These are phyloP conservation scores for Boletus vermiculosoides DNA, from an alignment of 768 basidiomycete species.

Conservation along the genomic window DNA sequence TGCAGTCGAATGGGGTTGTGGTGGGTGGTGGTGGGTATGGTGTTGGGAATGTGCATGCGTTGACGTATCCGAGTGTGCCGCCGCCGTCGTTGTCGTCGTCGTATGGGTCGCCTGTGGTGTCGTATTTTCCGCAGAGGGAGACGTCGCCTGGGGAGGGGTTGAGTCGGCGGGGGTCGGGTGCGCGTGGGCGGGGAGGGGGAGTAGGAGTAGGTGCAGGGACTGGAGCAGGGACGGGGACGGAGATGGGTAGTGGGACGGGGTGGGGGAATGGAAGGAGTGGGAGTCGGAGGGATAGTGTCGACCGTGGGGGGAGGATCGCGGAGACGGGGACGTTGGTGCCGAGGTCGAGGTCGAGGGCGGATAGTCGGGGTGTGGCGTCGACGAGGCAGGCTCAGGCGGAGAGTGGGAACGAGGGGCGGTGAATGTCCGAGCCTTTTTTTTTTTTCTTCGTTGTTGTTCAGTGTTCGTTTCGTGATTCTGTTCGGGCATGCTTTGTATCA, in stretches of 20 bases:
- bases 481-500: too few species aligned
- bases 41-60: constrained; percentile 34
- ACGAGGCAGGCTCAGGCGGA: constrained; percentile 20
- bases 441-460: too few species aligned
- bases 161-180: constrained; percentile 53
- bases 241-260: not conserved
- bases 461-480: too few species aligned
- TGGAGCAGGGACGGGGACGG: not conserved
- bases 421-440: not conserved
- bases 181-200: constrained; percentile 33
- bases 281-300: constrained; percentile 58
- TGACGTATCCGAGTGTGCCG: constrained; percentile 81
- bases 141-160: constrained; percentile 51
- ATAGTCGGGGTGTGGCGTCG: constrained; percentile 41
- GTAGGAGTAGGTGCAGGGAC: not conserved
- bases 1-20: constrained; percentile 3
- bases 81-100: constrained; percentile 80
- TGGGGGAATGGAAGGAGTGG: constrained; percentile 26
- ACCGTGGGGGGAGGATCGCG: constrained; percentile 64
- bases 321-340: constrained; percentile 58
- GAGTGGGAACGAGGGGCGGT: not conserved
- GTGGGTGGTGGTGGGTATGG: constrained; percentile 19
- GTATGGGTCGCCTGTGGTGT: constrained; percentile 65
- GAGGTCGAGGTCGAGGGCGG: constrained; percentile 42
- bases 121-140: constrained; percentile 46